phyloP scores from a whole-genome alignment of 352 stramenopile species.

The Pythium inflatum region DNA sequence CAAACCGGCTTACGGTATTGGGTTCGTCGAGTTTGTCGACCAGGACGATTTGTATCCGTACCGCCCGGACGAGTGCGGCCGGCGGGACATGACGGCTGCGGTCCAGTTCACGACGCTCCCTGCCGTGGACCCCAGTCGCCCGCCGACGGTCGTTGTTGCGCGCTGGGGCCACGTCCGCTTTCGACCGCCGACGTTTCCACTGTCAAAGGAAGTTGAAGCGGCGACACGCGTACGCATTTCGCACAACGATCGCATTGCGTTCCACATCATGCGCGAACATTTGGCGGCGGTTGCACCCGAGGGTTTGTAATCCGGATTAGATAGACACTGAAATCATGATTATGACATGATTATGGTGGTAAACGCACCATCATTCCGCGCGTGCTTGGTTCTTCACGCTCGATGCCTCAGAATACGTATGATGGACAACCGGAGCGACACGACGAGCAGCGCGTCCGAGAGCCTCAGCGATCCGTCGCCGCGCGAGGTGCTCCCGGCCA shows the following conservation, averaged over 20 bases:
- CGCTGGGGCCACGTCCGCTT: constrained; percentile 14
- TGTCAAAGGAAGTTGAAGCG: background rate
- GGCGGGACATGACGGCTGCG: constrained; percentile 7
- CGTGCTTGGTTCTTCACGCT: no score
- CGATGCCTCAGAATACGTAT: no score
- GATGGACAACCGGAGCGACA: constrained; percentile 9
- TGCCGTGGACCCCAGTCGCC: background rate
- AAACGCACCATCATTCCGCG: background rate
- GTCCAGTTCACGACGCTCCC: constrained; percentile 13
- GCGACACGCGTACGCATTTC: background rate
- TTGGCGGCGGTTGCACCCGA: background rate
- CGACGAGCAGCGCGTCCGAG: constrained; percentile 16
- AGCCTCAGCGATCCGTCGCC: background rate
- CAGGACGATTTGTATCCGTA: constrained; percentile 23
- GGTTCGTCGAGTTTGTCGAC: constrained; percentile 20
- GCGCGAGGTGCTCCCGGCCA: background rate
- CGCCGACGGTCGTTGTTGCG: background rate
- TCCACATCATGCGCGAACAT: constrained; percentile 18
- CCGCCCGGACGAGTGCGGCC: constrained; percentile 6
- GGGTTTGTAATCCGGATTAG: background rate
- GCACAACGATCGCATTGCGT: background rate
- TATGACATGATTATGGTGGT: background rate
- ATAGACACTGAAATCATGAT: background rate
- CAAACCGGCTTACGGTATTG: constrained; percentile 4
- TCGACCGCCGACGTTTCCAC: constrained; percentile 2